Conservation (phyloP, 2,329 filamentous ascomycete species). For the Periglandula ipomoeae region DNA sequence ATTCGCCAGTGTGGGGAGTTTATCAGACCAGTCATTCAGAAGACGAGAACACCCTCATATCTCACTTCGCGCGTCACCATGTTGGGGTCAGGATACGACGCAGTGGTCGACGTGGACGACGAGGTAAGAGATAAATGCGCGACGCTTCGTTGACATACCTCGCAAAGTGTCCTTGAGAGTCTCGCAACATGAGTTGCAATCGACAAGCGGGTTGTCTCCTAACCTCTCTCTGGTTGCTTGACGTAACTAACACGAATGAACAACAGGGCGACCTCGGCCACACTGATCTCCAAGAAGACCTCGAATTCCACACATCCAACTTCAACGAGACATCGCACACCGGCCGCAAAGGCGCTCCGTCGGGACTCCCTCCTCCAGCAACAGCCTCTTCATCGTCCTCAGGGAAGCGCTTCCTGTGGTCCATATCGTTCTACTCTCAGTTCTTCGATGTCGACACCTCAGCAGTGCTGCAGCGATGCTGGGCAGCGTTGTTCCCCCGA, state of each 20-base stretch:
- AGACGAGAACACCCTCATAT: slow-evolving; percentile 12
- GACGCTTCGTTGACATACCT: background rate
- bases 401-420: slow-evolving; percentile 89
- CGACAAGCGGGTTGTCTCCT: background rate
- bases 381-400: slow-evolving; percentile 38
- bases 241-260: background rate
- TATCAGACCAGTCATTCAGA: background rate
- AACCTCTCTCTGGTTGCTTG: background rate
- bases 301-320: slow-evolving; percentile 94
- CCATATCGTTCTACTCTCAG: slow-evolving; percentile 86
- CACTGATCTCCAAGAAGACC: slow-evolving; percentile 95
- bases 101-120: slow-evolving; percentile 93
- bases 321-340: slow-evolving; percentile 54
- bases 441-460: slow-evolving; percentile 98
- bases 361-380: slow-evolving; percentile 48
- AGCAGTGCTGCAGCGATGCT: slow-evolving; percentile 79
- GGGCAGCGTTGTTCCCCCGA: slow-evolving; percentile 79
- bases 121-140: slow-evolving; percentile 49
- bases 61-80: slow-evolving; percentile 37
- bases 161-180: background rate
- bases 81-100: slow-evolving; percentile 87
- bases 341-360: slow-evolving; percentile 37
- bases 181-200: background rate
- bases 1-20: background rate
- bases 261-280: slow-evolving; percentile 90